Base-by-base conservation (phyloP, 176 grass and related monocot species). In the Musa troglodytarum region DNA sequence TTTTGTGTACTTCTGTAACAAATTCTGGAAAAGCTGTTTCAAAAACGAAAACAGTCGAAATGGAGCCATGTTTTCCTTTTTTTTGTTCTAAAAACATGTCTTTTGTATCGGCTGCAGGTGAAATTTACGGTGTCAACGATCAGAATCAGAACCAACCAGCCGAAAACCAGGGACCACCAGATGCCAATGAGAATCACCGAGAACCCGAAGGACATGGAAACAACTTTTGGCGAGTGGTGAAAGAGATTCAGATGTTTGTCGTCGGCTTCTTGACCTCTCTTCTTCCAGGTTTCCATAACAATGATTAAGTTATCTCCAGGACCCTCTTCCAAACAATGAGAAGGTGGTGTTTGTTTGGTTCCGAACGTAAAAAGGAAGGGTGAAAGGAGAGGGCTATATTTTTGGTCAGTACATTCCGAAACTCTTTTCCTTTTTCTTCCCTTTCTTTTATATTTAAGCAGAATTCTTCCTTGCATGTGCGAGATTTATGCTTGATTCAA, bases 181-280 rank as follows among this genome's bases (percentile, higher is more conserved):
- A 75, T 52, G 86, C 79, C 55, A 85, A 93, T 9, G 87, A 81
- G 73, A 93, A 93, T 72, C 85, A 74, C 9, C 82, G 63, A 67
- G 85, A 29, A 15, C 82, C 65, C 19, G 85, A 80, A 50, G 81
- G 50, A 66, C 79, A 88, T 73, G 74, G 65, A 29, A 52, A 74
- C 70, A 88, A 88, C 79, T 86, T 90, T 82, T 74, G 87, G 17
- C 86, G 81, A 67, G 82, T 89, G 19, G 83, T 93, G 64, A 93
- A 83, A 76, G 94, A 98, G 86, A 80, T 98, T 66, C 90, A 93
- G 81, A 77, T 93, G 86, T 79, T 98, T 25, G 81, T 86, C 64
- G 86, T 98, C 69, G 94, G 90, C 26, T 98, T 98, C 66, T 75
- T 98, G 70, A 83, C 94, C 14, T 98, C 94, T 5, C 94, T 98